Evolutionary conservation across 176 grass and related monocot genomes (phyloP).

Genomic region (Cymbopogon citratus): DNA sequence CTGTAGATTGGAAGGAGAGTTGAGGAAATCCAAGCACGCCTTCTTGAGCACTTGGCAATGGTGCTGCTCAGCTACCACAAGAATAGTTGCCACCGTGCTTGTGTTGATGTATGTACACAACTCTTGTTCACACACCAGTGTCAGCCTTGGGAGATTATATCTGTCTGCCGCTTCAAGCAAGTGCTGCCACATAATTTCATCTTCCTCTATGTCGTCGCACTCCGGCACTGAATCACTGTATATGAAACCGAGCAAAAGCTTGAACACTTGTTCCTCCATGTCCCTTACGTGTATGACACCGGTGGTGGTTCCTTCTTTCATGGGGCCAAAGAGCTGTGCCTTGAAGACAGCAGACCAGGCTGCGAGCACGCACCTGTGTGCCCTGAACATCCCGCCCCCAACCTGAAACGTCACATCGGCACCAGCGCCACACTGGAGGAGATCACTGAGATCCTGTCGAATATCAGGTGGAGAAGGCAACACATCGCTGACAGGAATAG

Average conservation of each 20-base stretch:
- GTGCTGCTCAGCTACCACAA: not conserved
- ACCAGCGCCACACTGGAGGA: not conserved
- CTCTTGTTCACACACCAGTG: conserved; percentile 20
- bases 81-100: not conserved
- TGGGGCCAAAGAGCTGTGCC: conserved; percentile 41
- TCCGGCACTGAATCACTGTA: conserved; percentile 25
- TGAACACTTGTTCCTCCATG: conserved; percentile 35
- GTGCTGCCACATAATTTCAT: conserved; percentile 12
- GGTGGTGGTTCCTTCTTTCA: conserved; percentile 21
- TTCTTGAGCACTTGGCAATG: not conserved
- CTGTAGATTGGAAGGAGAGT: not conserved
- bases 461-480: not conserved
- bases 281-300: conserved; percentile 30
- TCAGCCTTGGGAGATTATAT: conserved; percentile 33
- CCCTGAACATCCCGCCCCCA: not conserved
- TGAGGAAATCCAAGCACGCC: not conserved
- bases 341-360: not conserved
- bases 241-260: conserved; percentile 24
- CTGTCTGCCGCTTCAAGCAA: conserved; percentile 35
- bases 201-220: not conserved
- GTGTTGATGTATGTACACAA: not conserved
- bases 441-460: not conserved
- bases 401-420: not conserved
- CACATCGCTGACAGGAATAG: no score
- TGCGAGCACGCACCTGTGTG: not conserved